These are phyloP conservation scores for Diaporthe nobilis DNA, from an alignment of 2,329 filamentous ascomycete genomes.

Conservation along the genomic window DNA sequence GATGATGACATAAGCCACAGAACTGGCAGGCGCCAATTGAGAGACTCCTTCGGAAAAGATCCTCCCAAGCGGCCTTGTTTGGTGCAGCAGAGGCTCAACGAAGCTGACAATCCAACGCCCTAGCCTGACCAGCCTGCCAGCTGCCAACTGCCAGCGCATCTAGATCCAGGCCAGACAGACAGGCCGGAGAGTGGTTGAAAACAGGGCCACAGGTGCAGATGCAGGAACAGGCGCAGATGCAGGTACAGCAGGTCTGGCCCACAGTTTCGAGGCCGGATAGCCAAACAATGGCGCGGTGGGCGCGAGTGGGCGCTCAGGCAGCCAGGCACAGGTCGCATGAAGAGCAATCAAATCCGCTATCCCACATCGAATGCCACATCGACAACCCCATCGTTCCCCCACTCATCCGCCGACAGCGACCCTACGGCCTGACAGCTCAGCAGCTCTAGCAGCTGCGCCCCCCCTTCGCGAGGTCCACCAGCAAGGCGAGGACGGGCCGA, in stretches of 20 bases:
- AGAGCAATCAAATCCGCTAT: slow-evolving; percentile 18
- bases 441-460: slow-evolving; percentile 13
- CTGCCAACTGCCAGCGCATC: background rate
- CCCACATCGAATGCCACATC: slow-evolving; percentile 24
- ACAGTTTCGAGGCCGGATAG: slow-evolving; percentile 4
- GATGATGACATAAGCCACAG: background rate
- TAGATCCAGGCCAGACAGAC: background rate
- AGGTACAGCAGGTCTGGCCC: slow-evolving; percentile 17
- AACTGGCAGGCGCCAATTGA: too few species aligned
- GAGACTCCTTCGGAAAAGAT: too few species aligned
- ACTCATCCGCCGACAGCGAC: background rate
- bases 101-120: background rate
- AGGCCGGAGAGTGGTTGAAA: background rate
- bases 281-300: slow-evolving; percentile 10
- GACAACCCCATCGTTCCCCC: background rate
- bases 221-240: slow-evolving; percentile 11
- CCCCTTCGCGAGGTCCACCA: background rate
- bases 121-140: background rate
- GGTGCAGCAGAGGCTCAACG: background rate
- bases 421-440: slow-evolving; percentile 19
- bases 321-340: slow-evolving; percentile 13
- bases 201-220: background rate
- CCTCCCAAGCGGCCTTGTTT: too few species aligned
- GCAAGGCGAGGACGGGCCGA: slow-evolving; percentile 24
- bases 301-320: background rate